Evolutionary conservation across 345 rosid species (phyloP), one percentile per base, ranked within the genome.

Genomic region (Passiflora organensis): DNA sequence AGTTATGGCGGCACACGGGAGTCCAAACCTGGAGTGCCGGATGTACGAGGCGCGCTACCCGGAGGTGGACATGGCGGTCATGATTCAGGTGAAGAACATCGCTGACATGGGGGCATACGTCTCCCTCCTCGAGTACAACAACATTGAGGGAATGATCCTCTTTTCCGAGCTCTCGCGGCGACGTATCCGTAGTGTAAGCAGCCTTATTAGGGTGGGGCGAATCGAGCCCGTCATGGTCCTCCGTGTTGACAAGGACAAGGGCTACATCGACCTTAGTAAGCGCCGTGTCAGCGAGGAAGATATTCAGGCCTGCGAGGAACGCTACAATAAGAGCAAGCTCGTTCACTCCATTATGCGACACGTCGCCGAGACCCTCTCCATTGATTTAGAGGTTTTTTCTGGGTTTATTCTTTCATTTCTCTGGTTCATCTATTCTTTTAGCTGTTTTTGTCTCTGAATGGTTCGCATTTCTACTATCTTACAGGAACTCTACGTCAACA

Each of bases 111-210:
- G 95, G 25, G 99, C 99, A 0, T 93, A 89, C 58, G 99, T 93
- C 16, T 86, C 96, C 0, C 75, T 93, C 22, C 87, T 93, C 11
- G 99, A 89, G 75, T 93, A 89, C 94, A 93, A 89, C 71, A 93
- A 93, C 68, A 89, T 86, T 11, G 99, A 93, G 69, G 97, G 99
- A 1, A 86, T 93, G 95, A 93, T 93, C 66, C 73, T 93, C 24
- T 93, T 93, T 80, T 89, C 97, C 25, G 99, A 93, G 96, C 95
- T 93, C 51, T 93, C 99, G 14, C 94, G 97, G 46, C 97, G 99
- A 58, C 86, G 99, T 51, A 93, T 93, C 78, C 89, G 99, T 18
- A 89, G 97, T 43, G 97, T 89, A 54, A 93, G 89, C 58, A 86
- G 95, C 68, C 70, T 93, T 53, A 89, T 93, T 66, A 93, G 83